Conservation (phyloP, 2,329 filamentous ascomycete species). For the Aspergillus ruber region DNA sequence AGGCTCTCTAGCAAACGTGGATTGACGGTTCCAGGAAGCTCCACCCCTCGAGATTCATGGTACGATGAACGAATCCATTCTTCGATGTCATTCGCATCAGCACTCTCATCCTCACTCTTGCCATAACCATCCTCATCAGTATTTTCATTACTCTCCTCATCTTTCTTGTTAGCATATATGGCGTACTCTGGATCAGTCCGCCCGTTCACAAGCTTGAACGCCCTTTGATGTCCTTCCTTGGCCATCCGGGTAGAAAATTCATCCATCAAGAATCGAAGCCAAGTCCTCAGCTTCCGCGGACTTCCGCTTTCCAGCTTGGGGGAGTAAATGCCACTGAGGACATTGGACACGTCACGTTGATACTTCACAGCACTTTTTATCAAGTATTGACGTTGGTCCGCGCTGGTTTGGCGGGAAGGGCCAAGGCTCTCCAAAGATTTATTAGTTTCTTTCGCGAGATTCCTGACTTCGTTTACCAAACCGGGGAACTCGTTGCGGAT, state of each 20-base stretch:
- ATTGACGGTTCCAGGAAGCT: slow-evolving; percentile 15
- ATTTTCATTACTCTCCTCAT: not conserved
- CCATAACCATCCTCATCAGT: not conserved
- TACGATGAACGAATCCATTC: slow-evolving; percentile 13
- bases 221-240: slow-evolving; percentile 4
- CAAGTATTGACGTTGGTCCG: slow-evolving; percentile 14
- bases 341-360: slow-evolving; percentile 8
- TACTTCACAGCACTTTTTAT: slow-evolving; percentile 8
- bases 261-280: slow-evolving; percentile 9
- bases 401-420: slow-evolving; percentile 7
- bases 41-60: slow-evolving; percentile 12
- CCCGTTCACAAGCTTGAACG: slow-evolving; percentile 6
- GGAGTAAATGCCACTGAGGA: slow-evolving; percentile 11
- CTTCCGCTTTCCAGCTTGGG: not conserved
- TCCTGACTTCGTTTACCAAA: slow-evolving; percentile 11
- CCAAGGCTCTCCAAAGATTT: slow-evolving; percentile 10
- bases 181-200: slow-evolving; percentile 4
- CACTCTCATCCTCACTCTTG: too few relatives aligned
- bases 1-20: slow-evolving; percentile 12
- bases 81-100: slow-evolving; percentile 5
- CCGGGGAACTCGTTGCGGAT: slow-evolving; percentile 18
- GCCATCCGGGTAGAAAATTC: slow-evolving; percentile 7
- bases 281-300: not conserved
- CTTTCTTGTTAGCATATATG: not conserved
- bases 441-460: slow-evolving; percentile 16